These are phyloP conservation scores for Limnanthes douglasii DNA, from an alignment of 345 rosid species.

Conservation along the genomic window DNA sequence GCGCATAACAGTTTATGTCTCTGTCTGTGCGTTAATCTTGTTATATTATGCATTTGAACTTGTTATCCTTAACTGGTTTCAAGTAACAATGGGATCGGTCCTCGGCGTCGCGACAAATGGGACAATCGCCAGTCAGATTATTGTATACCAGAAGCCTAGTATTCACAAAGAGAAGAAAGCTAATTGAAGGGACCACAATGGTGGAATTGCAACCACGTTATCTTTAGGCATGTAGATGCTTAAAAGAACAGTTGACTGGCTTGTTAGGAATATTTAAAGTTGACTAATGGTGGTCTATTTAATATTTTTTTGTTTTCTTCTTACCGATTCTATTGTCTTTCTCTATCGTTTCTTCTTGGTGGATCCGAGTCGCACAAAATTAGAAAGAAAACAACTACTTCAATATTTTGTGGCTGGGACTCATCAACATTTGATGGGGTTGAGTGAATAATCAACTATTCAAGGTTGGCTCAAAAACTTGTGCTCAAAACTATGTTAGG, in stretches of 20 bases:
- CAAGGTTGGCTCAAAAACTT: no score
- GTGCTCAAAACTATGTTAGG: no score
- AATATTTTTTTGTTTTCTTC: neutral
- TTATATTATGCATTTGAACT: neutral
- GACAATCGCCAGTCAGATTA: constrained; percentile 53
- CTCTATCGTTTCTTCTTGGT: neutral
- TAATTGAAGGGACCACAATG: constrained; percentile 21
- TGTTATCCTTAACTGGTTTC: constrained; percentile 18
- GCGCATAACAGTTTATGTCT: no score
- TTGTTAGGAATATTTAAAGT: neutral
- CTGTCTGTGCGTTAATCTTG: neutral
- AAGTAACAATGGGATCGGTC: constrained; percentile 55
- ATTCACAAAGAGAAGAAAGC: constrained; percentile 42
- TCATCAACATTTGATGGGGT: no score
- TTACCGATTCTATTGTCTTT: neutral
- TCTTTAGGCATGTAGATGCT: neutral
- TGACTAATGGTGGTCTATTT: neutral
- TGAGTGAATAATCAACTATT: no score
- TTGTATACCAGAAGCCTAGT: constrained; percentile 31
- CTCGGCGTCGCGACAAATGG: constrained; percentile 51
- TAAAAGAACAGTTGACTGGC: constrained; percentile 1
- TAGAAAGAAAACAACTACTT: no score
- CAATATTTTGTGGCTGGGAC: no score
- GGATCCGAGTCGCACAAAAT: no score
- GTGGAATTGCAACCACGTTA: neutral